phyloP scores from a whole-genome alignment of 345 rosid genomes.

The Eucalyptus erythrocorys region DNA sequence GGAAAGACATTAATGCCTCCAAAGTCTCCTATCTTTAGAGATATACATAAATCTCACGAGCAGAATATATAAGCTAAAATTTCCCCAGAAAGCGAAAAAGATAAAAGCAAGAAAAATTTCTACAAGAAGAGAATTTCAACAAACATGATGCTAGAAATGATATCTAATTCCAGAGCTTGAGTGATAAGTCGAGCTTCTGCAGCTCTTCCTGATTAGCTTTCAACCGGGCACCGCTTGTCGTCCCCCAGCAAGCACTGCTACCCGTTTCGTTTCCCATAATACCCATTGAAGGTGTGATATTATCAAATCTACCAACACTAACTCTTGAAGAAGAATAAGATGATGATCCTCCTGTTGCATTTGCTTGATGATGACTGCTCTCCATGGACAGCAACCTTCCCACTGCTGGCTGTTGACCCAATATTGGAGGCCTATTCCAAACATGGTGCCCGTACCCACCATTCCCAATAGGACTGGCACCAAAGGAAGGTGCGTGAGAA shows the following conservation, averaged over 20 bases:
- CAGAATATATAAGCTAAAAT: background rate
- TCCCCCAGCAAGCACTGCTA: background rate
- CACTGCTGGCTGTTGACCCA: background rate
- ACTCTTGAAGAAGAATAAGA: background rate
- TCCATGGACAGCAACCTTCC: background rate
- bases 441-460: background rate
- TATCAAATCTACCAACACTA: constrained; percentile 25
- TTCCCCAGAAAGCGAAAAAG: background rate
- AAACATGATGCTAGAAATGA: background rate
- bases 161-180: constrained; percentile 1
- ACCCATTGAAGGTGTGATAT: constrained; percentile 2
- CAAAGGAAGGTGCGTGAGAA: background rate
- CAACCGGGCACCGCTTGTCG: background rate
- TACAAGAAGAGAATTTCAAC: background rate
- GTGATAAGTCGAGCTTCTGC: constrained; percentile 9
- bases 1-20: background rate
- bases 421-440: background rate
- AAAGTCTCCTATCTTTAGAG: background rate
- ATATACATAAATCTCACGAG: background rate
- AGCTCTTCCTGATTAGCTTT: constrained; percentile 1
- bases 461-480: background rate
- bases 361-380: constrained; percentile 5
- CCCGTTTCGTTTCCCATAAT: background rate
- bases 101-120: background rate
- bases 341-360: background rate